Conservation (phyloP, 2,329 filamentous ascomycete genomes). For the Nakataea oryzae region DNA sequence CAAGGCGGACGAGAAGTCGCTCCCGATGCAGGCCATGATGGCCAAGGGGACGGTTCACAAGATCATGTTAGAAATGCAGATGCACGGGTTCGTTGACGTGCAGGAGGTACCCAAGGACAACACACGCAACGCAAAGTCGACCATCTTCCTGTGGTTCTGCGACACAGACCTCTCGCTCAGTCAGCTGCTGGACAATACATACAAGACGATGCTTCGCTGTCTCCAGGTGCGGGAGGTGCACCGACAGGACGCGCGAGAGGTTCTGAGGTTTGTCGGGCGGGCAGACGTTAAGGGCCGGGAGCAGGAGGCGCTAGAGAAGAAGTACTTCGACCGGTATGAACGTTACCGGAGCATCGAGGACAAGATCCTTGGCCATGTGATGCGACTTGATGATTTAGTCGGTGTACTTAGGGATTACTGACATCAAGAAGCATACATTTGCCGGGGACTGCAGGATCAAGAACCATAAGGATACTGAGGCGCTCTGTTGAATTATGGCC, state of each 20-base stretch:
- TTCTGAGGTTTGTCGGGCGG: slow-evolving; percentile 73
- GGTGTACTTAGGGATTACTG: slow-evolving; percentile 72
- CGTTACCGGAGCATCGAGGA: slow-evolving; percentile 54
- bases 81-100: slow-evolving; percentile 76
- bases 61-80: slow-evolving; percentile 76
- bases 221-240: slow-evolving; percentile 73
- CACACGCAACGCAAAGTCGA: slow-evolving; percentile 69
- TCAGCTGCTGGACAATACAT: slow-evolving; percentile 68
- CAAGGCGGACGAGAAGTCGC: slow-evolving; percentile 87
- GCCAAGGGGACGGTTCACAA: slow-evolving; percentile 76
- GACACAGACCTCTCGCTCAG: slow-evolving; percentile 63
- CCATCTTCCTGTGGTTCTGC: slow-evolving; percentile 87
- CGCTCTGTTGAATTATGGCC: too few relatives aligned
- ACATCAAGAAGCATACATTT: background rate
- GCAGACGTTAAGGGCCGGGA: slow-evolving; percentile 79
- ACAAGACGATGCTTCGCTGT: slow-evolving; percentile 81
- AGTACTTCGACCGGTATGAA: slow-evolving; percentile 57
- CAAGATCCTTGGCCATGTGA: slow-evolving; percentile 68
- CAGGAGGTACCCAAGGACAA: slow-evolving; percentile 91
- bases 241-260: slow-evolving; percentile 56
- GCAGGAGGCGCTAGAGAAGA: slow-evolving; percentile 65
- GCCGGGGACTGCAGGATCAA: background rate
- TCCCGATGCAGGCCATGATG: slow-evolving; percentile 72
- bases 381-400: slow-evolving; percentile 74
- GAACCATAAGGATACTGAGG: background rate